Evolutionary conservation across 257 asterid genomes (phyloP), one percentile per base, ranked within the genome.

Genomic region (Solanum arcanum): DNA sequence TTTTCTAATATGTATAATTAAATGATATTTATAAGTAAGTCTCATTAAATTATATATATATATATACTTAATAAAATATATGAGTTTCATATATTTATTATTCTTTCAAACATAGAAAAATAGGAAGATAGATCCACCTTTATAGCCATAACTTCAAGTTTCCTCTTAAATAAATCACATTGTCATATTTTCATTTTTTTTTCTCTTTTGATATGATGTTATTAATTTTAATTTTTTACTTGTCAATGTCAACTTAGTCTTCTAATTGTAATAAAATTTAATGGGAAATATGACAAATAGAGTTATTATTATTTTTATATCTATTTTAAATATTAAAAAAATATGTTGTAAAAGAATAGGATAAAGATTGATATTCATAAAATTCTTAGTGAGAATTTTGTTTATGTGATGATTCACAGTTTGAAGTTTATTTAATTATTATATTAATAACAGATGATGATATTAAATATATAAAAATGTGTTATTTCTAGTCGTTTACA

Each of bases 401-500:
- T 21, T 20, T 59, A 59, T 59, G 0, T 21, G 69, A 11, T 11
- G 21, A 27, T 66, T 14, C 16, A 12, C 0, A 0, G 15, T 66
- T 66, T 27, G 20, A 25, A 66, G 5, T 66, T 66, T 66, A 66
- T 66, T 5, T 35, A 5, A 12, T 64, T 64, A 12, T 23, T 4
- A 12, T 25, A 66, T 12, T 1, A 66, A 66, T 25, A 3, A 5
- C 5, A 66, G 3, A 68, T 68, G 9, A 66, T 1, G 18, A 25
- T 25, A 13, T 66, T 66, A 5, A 68, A 68, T 12, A 68, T 13
- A 66, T 66, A 5, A 25, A 66, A 66, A 0, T 66, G 7, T 25
- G 18, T 12, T 66, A 3, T 25, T 14, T 66, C 0, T 66, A 5
- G 2, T 2, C 1, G 3, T 4, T n/a, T 64, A 64, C 0, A 64